Evolutionary conservation across 495 filamentous ascomycete species (phyloP).

Genomic region (Aspergillus taichungensis): DNA sequence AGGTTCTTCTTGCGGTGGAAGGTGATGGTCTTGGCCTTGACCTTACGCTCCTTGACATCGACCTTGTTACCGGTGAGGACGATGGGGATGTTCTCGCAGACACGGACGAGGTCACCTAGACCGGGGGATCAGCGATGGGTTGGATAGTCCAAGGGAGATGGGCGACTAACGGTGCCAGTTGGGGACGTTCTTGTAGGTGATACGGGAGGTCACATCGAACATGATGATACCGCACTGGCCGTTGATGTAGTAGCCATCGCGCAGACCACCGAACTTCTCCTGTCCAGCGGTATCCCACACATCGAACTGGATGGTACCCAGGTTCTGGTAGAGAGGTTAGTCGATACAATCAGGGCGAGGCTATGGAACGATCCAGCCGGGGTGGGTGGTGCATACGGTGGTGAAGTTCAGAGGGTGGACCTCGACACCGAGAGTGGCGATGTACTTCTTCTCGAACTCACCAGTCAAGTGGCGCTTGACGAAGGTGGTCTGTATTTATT

Average conservation of each 20-base stretch:
- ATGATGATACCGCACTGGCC: constrained; percentile 99
- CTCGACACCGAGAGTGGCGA: constrained; percentile 98
- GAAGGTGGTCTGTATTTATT: constrained; percentile 78
- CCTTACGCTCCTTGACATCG: constrained; percentile 99
- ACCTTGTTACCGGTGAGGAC: constrained; percentile 99
- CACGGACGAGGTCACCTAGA: constrained; percentile 95
- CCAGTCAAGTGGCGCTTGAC: constrained; percentile 99
- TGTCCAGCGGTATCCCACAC: constrained; percentile 99
- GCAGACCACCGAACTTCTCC: constrained; percentile 99
- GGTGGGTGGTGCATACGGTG: constrained; percentile 60
- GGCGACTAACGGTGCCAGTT: constrained; percentile 96
- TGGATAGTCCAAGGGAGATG: not conserved
- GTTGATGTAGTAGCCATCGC: constrained; percentile 99
- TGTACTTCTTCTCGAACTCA: constrained; percentile 99
- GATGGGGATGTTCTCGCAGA: constrained; percentile 99
- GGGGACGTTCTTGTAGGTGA: constrained; percentile 99
- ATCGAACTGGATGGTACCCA: constrained; percentile 95
- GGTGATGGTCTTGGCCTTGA: constrained; percentile 99
- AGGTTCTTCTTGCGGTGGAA: constrained; percentile 99
- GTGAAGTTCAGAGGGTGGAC: constrained; percentile 93
- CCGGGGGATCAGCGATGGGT: constrained; percentile 6
- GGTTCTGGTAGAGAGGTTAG: constrained; percentile 61
- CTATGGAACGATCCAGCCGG: constrained; percentile 19
- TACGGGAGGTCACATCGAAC: constrained; percentile 99
- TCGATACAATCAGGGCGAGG: constrained; percentile 10